A percentile compares a stretch with the other conserved stretches of the same genome.
Evolutionary conservation across 2,329 filamentous ascomycete species (phyloP).

Genomic region (Fusarium camptoceras): DNA sequence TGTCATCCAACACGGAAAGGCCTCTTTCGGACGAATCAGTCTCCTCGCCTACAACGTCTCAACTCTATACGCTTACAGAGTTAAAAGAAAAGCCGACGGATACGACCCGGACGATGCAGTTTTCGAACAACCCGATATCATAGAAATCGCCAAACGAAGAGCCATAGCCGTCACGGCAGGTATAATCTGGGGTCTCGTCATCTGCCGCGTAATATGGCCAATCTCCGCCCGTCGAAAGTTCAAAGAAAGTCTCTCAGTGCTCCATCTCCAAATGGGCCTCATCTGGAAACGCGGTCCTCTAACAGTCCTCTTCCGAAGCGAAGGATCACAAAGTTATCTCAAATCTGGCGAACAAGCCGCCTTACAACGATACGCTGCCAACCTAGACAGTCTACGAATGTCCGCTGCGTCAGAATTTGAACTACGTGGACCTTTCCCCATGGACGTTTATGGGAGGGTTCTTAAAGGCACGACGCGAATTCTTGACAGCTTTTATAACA

Average conservation of each 20-base stretch:
- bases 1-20: constrained; percentile 85
- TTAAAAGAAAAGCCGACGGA: constrained; percentile 78
- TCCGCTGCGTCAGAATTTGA: constrained; percentile 87
- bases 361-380: constrained; percentile 59
- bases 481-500: constrained; percentile 92
- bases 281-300: constrained; percentile 96
- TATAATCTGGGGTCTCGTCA: constrained; percentile 90
- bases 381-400: constrained; percentile 77
- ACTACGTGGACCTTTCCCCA: constrained; percentile 85
- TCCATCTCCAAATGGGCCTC: constrained; percentile 93
- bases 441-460: constrained; percentile 77
- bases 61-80: constrained; percentile 90
- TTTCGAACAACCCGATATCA: constrained; percentile 82
- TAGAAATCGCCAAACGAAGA: constrained; percentile 87
- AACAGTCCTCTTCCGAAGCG: constrained; percentile 73
- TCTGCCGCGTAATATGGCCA: constrained; percentile 92
- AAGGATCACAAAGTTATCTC: constrained; percentile 76
- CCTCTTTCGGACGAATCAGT: constrained; percentile 91
- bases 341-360: constrained; percentile 33
- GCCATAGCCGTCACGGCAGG: constrained; percentile 89
- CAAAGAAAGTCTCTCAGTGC: constrained; percentile 84
- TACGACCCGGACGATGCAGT: constrained; percentile 83
- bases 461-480: constrained; percentile 83
- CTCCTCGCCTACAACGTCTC: constrained; percentile 96
- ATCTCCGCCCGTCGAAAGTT: constrained; percentile 90